phyloP scores from a whole-genome alignment of 805 yeast species.

The Yamadazyma laniorum region DNA sequence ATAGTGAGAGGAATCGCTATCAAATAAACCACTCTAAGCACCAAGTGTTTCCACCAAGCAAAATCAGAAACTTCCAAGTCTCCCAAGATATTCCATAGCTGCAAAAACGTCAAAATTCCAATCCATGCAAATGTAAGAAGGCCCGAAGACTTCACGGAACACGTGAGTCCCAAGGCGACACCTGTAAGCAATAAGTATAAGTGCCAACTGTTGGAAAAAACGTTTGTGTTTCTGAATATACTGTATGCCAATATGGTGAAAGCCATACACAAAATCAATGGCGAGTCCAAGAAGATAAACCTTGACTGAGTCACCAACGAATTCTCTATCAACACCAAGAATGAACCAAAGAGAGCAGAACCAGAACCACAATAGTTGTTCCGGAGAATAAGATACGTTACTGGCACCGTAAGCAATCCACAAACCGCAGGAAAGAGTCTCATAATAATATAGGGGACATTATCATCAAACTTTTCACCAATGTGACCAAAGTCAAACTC shows the following conservation, averaged over 20 bases:
- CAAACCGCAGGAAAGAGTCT: slow-evolving; percentile 56
- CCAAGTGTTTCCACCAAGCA: slow-evolving; percentile 39
- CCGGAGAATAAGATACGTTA: slow-evolving; percentile 56
- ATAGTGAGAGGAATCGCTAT: slow-evolving; percentile 55
- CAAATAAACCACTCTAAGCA: slow-evolving; percentile 40
- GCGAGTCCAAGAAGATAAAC: slow-evolving; percentile 40
- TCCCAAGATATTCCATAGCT: slow-evolving; percentile 68
- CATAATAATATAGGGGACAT: slow-evolving; percentile 51
- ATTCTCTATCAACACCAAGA: slow-evolving; percentile 59
- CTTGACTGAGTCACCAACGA: slow-evolving; percentile 63
- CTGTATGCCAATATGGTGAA: slow-evolving; percentile 53
- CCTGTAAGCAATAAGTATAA: slow-evolving; percentile 48
- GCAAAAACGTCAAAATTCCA: slow-evolving; percentile 42
- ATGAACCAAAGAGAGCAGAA: slow-evolving; percentile 51
- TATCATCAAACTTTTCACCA: slow-evolving; percentile 35
- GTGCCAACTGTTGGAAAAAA: slow-evolving; percentile 54
- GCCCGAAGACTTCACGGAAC: slow-evolving; percentile 73
- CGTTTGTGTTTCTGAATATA: slow-evolving; percentile 43
- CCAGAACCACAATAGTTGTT: slow-evolving; percentile 51
- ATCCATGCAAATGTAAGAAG: slow-evolving; percentile 67
- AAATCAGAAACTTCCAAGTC: slow-evolving; percentile 52
- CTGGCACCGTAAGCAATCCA: slow-evolving; percentile 52
- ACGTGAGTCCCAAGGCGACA: slow-evolving; percentile 50
- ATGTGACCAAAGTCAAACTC: slow-evolving; percentile 36
- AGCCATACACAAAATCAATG: slow-evolving; percentile 45